These are phyloP conservation scores for Pseudopyricularia javanii DNA, from an alignment of 2,329 filamentous ascomycete species.

Conservation along the genomic window DNA sequence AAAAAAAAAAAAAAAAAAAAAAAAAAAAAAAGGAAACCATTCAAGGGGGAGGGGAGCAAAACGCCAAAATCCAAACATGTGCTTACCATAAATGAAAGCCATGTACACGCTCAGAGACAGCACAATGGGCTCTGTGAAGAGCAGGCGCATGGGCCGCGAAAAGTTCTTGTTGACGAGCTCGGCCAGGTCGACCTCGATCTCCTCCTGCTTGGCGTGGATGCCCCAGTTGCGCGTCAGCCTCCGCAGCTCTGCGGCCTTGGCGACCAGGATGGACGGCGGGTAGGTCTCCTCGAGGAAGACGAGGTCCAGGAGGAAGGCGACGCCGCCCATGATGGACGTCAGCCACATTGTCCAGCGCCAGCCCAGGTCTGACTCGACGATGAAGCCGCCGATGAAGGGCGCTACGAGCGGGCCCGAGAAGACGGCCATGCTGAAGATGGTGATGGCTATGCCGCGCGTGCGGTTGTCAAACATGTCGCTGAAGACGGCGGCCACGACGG, in stretches of 20 bases:
- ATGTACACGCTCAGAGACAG: conserved; percentile 57
- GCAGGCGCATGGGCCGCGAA: conserved; percentile 50
- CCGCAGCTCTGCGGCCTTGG: conserved; percentile 48
- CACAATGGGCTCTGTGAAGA: conserved; percentile 60
- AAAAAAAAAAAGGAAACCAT: not conserved
- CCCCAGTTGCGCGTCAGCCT: conserved; percentile 57
- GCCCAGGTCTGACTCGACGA: conserved; percentile 46
- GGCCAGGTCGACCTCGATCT: conserved; percentile 53
- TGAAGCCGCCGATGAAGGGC: conserved; percentile 59
- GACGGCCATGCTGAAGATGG: conserved; percentile 47
- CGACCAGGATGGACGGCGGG: conserved; percentile 50
- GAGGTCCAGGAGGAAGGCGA: conserved; percentile 45
- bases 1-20: not conserved
- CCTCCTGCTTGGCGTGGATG: conserved; percentile 60
- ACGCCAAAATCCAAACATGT: too few relatives aligned
- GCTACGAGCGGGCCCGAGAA: conserved; percentile 57
- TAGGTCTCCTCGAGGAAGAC: conserved; percentile 59
- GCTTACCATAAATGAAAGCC: conserved; percentile 56
- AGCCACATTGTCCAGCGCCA: conserved; percentile 67
- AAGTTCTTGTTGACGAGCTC: conserved; percentile 57
- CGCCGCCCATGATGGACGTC: conserved; percentile 48
- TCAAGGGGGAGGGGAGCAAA: too few relatives aligned
- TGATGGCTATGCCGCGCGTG: conserved; percentile 45
- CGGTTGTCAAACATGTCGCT: conserved; percentile 60
- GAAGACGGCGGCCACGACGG: conserved; percentile 60